Percentiles rank a stretch among this genome's conserved stretches.
phyloP scores from a whole-genome alignment of 2,329 filamentous ascomycete genomes.

The Fusarium pseudoanthophilum region DNA sequence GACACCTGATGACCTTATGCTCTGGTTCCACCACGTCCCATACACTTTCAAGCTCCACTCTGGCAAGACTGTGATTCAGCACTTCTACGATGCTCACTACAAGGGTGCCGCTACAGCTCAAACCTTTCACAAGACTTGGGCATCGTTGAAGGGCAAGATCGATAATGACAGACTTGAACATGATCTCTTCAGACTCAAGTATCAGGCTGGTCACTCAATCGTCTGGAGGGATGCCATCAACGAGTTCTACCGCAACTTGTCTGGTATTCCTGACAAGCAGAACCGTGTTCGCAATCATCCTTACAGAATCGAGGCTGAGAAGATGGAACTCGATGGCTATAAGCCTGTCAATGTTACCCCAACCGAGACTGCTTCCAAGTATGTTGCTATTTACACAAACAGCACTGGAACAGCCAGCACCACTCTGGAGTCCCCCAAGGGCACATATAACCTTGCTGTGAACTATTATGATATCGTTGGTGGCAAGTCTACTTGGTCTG shows the following conservation, averaged over 20 bases:
- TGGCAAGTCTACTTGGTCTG: conserved; percentile 66
- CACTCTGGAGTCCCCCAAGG: conserved; percentile 44
- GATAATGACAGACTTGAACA: conserved; percentile 70
- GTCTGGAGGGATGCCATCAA: conserved; percentile 77
- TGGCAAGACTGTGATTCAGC: conserved; percentile 74
- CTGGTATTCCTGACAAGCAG: conserved; percentile 66
- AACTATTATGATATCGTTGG: conserved; percentile 73
- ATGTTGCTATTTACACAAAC: conserved; percentile 16
- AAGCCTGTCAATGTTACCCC: conserved; percentile 63
- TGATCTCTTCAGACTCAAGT: conserved; percentile 67
- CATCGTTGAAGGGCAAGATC: conserved; percentile 63
- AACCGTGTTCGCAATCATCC: conserved; percentile 69
- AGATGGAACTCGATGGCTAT: conserved; percentile 71
- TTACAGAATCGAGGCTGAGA: conserved; percentile 75
- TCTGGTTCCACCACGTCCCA: conserved; percentile 81
- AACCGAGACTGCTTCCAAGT: conserved; percentile 66
- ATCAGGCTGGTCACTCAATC: conserved; percentile 75
- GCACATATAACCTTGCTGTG: conserved; percentile 69
- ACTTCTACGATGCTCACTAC: conserved; percentile 74
- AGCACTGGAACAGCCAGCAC: conserved; percentile 13
- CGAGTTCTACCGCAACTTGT: conserved; percentile 68
- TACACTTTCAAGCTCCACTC: conserved; percentile 72
- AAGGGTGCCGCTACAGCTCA: conserved; percentile 69
- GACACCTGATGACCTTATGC: conserved; percentile 73
- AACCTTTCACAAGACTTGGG: conserved; percentile 65